Conservation (phyloP, 2,329 filamentous ascomycete genomes). For the Aspergillus cejpii region DNA sequence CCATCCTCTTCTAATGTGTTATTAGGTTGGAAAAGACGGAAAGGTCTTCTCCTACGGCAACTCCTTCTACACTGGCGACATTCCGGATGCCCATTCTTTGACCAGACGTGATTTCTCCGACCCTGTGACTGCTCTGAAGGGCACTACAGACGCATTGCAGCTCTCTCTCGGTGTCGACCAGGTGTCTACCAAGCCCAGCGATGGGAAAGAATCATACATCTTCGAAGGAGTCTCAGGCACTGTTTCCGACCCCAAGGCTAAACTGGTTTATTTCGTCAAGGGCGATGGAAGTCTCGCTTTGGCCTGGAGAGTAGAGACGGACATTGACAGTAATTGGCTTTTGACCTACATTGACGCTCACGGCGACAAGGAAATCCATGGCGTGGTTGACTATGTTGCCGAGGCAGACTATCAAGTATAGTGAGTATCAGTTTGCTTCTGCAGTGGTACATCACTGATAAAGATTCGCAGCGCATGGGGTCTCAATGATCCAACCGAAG, state of each 20-base stretch:
- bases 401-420: slow-evolving; percentile 13
- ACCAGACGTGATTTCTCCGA: slow-evolving; percentile 2
- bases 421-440: slow-evolving; percentile 3
- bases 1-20: too few species aligned
- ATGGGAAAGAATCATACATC: slow-evolving; percentile 1
- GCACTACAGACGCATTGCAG: background rate
- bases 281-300: slow-evolving; percentile 4
- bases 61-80: slow-evolving; percentile 10
- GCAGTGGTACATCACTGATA: background rate
- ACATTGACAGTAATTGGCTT: slow-evolving; percentile 12
- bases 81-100: slow-evolving; percentile 3
- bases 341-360: slow-evolving; percentile 13
- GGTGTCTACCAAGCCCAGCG: background rate
- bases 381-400: slow-evolving; percentile 13
- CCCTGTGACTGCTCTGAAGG: slow-evolving; percentile 7
- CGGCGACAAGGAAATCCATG: slow-evolving; percentile 5
- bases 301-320: slow-evolving; percentile 12
- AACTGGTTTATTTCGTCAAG: slow-evolving; percentile 11
- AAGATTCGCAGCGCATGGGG: slow-evolving; percentile 9
- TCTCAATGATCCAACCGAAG: slow-evolving; percentile 11
- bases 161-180: slow-evolving; percentile 3
- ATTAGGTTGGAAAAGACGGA: slow-evolving; percentile 14
- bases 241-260: slow-evolving; percentile 10
- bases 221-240: slow-evolving; percentile 10
- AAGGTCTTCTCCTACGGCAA: slow-evolving; percentile 14